Evolutionary conservation across 345 rosid genomes (phyloP), one percentile per base, ranked within the genome.

Genomic region (Brassica carinata): DNA sequence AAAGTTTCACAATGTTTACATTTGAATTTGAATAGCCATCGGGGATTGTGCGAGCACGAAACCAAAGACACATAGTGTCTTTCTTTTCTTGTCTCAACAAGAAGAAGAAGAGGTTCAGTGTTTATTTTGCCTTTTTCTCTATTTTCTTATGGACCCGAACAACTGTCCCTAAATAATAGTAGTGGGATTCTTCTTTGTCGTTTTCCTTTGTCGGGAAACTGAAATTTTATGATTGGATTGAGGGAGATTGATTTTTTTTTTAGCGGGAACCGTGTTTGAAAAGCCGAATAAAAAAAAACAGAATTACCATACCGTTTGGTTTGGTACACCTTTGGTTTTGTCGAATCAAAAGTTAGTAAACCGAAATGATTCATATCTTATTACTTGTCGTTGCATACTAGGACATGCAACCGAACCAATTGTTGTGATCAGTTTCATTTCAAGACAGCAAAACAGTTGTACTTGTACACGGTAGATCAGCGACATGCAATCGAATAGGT

Each of bases 21-120:
- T 84, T 87, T 85, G 90, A 87, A 87, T 87, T 87, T 84, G 87
- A 87, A 84, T 76, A 62, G 67, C 34, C 78, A 77, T 84, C 11
- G 88, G 84, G 78, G 83, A 82, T 3, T 74, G 88, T 63, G 84
- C 57, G n/a, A 67, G 83, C 75, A 36, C 83, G 29, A 26, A 74
- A 69, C 75, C 83, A 75, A 69, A 80, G 79, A 80, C 33, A 74
- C 9, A 6, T 23, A 23, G 3, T 40, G 63, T 58, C 69, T 79
- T 72, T 79, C 71, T 67, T 79, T 73, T 66, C 77, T 79, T 73
- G 69, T 73, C 63, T 73, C 17, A 58, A 17, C 13, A 53, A 29
- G 0, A 63, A 30, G 14, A 73, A 55, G 59, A 63, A 77, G 64
- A 73, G 3, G 59, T 62, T 59, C 7, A 67, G 75, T 11, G 74